phyloP scores from a whole-genome alignment of 306 rosid species.

The Quercus variabilis region DNA sequence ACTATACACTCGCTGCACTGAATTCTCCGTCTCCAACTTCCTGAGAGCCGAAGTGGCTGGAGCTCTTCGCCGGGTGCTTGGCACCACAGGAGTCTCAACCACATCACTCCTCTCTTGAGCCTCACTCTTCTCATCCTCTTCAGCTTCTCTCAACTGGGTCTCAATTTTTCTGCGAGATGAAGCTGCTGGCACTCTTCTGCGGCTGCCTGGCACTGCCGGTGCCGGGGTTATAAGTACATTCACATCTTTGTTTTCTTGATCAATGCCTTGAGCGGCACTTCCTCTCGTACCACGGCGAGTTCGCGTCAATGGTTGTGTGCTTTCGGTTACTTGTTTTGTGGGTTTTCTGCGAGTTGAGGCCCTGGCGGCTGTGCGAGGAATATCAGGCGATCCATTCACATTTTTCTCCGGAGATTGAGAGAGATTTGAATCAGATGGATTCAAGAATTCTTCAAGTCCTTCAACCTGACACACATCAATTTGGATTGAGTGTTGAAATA shows the following conservation, averaged over 20 bases:
- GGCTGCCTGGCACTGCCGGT: constrained; percentile 22
- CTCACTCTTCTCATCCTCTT: constrained; percentile 3
- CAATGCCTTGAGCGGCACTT: constrained; percentile 25
- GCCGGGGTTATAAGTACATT: constrained; percentile 29
- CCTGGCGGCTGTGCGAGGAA: constrained; percentile 38
- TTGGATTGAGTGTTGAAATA: background rate
- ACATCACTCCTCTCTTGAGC: constrained; percentile 26
- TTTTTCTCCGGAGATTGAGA: constrained; percentile 23
- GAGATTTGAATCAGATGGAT: constrained; percentile 23
- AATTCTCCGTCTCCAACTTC: constrained; percentile 24
- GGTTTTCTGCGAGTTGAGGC: constrained; percentile 50
- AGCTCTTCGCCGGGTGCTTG: constrained; percentile 34
- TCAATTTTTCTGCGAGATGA: constrained; percentile 41
- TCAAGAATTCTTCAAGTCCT: constrained; percentile 65
- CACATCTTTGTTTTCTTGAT: constrained; percentile 39
- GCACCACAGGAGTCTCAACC: constrained; percentile 48
- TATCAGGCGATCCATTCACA: constrained; percentile 27
- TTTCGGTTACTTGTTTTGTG: constrained; percentile 28
- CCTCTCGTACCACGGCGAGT: constrained; percentile 22
- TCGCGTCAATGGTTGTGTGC: constrained; percentile 29
- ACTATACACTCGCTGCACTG: constrained; percentile 39
- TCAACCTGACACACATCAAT: constrained; percentile 54
- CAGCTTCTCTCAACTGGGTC: constrained; percentile 4
- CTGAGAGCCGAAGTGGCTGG: constrained; percentile 26
- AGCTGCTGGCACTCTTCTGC: constrained; percentile 28